phyloP scores from a whole-genome alignment of 306 rosid genomes.

The Cucumis cinereus region DNA sequence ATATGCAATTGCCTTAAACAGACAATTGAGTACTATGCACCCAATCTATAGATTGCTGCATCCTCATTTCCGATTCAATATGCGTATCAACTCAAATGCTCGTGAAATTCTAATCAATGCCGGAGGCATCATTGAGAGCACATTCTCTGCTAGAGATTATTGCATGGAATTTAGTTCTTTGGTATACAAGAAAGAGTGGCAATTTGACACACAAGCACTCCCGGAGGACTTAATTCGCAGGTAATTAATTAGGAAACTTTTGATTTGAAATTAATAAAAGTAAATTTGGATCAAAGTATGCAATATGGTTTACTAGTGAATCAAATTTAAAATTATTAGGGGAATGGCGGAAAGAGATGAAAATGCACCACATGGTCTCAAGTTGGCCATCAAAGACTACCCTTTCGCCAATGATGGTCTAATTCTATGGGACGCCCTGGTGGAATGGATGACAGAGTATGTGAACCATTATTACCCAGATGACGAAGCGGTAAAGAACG shows the following conservation, averaged over 20 bases:
- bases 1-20: conserved; percentile 52
- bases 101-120: conserved; percentile 44
- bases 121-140: conserved; percentile 40
- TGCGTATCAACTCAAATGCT: conserved; percentile 72
- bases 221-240: conserved; percentile 60
- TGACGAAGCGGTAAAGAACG: conserved; percentile 18
- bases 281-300: no score
- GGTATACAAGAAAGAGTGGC: conserved; percentile 54
- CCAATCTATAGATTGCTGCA: conserved; percentile 63
- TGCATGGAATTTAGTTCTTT: conserved; percentile 35
- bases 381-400: conserved; percentile 49
- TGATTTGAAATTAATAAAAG: no score
- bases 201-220: conserved; percentile 38
- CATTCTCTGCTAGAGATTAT: conserved; percentile 32
- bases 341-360: conserved; percentile 44
- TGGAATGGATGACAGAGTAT: conserved; percentile 49
- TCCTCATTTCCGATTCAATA: conserved; percentile 75
- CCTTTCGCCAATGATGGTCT: conserved; percentile 70
- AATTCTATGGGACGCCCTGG: conserved; percentile 41
- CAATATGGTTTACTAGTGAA: background rate
- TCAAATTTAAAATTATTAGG: conserved; percentile 8
- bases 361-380: conserved; percentile 44
- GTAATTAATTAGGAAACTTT: conserved; percentile 14
- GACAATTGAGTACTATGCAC: conserved; percentile 74
- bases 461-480: conserved; percentile 43